phyloP scores from a whole-genome alignment of 208 protist species.

The Novymonas esmeraldas region DNA sequence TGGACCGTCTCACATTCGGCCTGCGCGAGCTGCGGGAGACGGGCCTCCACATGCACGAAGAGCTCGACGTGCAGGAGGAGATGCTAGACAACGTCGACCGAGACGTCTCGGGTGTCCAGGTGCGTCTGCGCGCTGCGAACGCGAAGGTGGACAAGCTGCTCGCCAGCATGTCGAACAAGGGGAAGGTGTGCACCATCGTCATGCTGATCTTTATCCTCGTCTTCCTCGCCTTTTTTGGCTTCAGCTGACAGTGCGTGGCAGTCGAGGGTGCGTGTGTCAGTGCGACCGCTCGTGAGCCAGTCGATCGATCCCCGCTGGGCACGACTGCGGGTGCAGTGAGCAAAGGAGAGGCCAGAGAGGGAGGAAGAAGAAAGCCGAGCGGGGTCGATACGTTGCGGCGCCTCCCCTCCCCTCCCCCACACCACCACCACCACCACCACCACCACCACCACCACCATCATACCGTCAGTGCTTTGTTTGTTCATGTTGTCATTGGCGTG shows the following conservation, averaged over 20 bases:
- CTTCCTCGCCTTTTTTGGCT: slow-evolving; percentile 50
- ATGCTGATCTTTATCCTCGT: slow-evolving; percentile 54
- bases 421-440: too few relatives aligned
- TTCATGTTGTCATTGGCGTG: not conserved
- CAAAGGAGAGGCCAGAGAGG: not conserved
- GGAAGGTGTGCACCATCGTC: slow-evolving; percentile 82
- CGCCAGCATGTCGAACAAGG: slow-evolving; percentile 80
- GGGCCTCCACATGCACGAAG: slow-evolving; percentile 78
- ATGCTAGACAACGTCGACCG: slow-evolving; percentile 70
- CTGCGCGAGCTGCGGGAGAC: slow-evolving; percentile 81
- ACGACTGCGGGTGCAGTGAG: not conserved
- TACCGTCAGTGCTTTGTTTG: too few relatives aligned
- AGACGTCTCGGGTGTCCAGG: slow-evolving; percentile 66
- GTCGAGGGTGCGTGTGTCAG: not conserved
- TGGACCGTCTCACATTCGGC: slow-evolving; percentile 77
- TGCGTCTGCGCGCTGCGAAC: slow-evolving; percentile 71
- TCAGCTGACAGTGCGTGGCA: slow-evolving; percentile 5
- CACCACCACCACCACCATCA: too few relatives aligned
- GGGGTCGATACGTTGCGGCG: too few relatives aligned
- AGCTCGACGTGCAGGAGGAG: slow-evolving; percentile 68
- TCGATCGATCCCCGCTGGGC: not conserved
- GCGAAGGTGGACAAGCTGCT: slow-evolving; percentile 85
- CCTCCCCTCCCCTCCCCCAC: too few relatives aligned
- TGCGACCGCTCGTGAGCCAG: not conserved
- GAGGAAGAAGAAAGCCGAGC: too few relatives aligned